These are phyloP conservation scores for Penicillium atrosanguineum DNA, from an alignment of 495 filamentous ascomycete genomes.

Conservation along the genomic window DNA sequence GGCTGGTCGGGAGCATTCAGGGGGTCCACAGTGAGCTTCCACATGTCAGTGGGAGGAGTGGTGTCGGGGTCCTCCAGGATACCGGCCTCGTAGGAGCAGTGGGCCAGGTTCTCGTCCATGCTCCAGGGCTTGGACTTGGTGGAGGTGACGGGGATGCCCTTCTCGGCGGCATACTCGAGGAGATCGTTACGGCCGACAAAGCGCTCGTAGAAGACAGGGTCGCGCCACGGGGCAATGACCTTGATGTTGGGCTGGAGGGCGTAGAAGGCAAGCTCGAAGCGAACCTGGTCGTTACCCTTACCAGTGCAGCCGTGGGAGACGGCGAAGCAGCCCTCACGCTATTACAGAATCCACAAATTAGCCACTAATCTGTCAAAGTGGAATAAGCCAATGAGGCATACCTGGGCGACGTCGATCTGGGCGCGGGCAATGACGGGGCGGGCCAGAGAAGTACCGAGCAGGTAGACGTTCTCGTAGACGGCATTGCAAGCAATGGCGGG, in stretches of 20 bases:
- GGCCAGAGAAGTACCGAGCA: slow-evolving; percentile 77
- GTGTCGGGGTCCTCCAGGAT: slow-evolving; percentile 51
- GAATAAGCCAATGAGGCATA: slow-evolving; percentile 21
- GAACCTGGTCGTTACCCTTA: slow-evolving; percentile 85
- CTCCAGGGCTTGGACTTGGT: slow-evolving; percentile 86
- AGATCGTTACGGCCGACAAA: slow-evolving; percentile 85
- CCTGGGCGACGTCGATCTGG: slow-evolving; percentile 66
- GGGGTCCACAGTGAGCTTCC: slow-evolving; percentile 78
- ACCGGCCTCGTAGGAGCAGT: slow-evolving; percentile 89
- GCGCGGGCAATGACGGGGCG: slow-evolving; percentile 86
- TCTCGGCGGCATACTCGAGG: slow-evolving; percentile 77
- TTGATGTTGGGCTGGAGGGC: slow-evolving; percentile 74
- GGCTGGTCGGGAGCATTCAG: slow-evolving; percentile 72
- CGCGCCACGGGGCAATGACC: slow-evolving; percentile 86
- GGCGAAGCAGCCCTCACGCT: slow-evolving; percentile 46
- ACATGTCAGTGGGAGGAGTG: slow-evolving; percentile 75
- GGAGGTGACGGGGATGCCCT: slow-evolving; percentile 79
- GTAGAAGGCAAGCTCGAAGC: slow-evolving; percentile 79
- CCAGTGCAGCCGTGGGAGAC: slow-evolving; percentile 82
- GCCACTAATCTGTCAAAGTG: neutral
- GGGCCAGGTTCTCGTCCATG: slow-evolving; percentile 83
- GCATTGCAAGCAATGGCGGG: slow-evolving; percentile 81
- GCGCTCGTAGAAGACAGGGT: slow-evolving; percentile 76
- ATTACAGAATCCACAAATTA: slow-evolving; percentile 2
- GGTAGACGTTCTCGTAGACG: slow-evolving; percentile 80